Conservation (phyloP, 768 basidiomycete genomes). For the Chlorophyllum brunneum region DNA sequence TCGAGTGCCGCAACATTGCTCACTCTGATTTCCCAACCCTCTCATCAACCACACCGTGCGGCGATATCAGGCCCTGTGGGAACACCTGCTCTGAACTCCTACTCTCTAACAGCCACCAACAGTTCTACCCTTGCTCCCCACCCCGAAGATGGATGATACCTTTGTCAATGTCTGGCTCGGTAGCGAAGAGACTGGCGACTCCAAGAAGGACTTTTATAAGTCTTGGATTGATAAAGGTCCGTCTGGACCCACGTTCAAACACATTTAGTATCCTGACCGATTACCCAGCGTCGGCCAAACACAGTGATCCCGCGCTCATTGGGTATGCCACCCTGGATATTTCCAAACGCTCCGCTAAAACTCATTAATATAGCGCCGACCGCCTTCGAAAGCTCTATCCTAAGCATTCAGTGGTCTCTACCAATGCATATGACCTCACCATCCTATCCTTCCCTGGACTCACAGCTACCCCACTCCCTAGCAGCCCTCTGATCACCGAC, state of each 20-base stretch:
- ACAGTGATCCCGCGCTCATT: slow-evolving; percentile 38
- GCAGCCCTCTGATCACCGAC: slow-evolving; percentile 48
- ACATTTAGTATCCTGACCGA: too few species aligned
- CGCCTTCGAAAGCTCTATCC: slow-evolving; percentile 58
- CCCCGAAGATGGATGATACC: slow-evolving; percentile 26
- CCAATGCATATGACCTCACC: slow-evolving; percentile 41
- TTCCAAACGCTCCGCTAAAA: neutral
- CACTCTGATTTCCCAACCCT: neutral
- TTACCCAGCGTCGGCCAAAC: slow-evolving; percentile 47
- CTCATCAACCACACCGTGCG: neutral
- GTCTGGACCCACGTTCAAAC: too few species aligned
- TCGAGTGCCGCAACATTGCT: neutral
- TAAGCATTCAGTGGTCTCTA: slow-evolving; percentile 54
- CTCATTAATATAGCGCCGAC: slow-evolving; percentile 30
- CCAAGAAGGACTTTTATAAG: slow-evolving; percentile 9
- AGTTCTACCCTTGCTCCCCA: too few species aligned
- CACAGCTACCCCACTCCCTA: slow-evolving; percentile 38
- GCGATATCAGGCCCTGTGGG: slow-evolving; percentile 3
- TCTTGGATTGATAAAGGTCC: slow-evolving; percentile 7
- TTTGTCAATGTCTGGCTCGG: slow-evolving; percentile 45
- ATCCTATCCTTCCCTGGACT: slow-evolving; percentile 51
- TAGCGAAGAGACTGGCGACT: slow-evolving; percentile 9
- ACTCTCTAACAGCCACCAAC: neutral
- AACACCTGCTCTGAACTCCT: neutral
- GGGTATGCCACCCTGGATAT: slow-evolving; percentile 31